Evolutionary conservation across 805 yeast species (phyloP), one percentile per base, ranked within the genome.

Genomic region (Saturnispora zaruensis): DNA sequence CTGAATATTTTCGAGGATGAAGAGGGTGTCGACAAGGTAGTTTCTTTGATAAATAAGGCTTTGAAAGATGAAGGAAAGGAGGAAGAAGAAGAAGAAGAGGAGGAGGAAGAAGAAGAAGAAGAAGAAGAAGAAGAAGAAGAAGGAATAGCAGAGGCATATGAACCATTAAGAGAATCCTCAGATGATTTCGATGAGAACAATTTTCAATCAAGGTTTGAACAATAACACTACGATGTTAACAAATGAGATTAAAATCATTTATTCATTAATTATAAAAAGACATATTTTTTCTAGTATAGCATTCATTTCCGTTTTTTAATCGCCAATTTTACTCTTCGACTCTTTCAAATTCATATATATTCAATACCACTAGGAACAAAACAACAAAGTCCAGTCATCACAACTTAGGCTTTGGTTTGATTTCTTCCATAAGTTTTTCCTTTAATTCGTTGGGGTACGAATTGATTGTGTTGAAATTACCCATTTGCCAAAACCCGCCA

Each of bases 401-500:
- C 13, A 66, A 49, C 44, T 62, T 63, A 13, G 69, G 46, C 5
- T 53, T 47, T 30, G 50, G 50, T 25, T 24, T 38, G 14, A 47
- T 26, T 30, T 47, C 50, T 18, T 53, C 56, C 2, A 52, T 21
- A n/a, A 66, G 48, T 38, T 66, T 62, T 16, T 66, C 45, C 13
- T 57, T 52, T 51, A 79, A 52, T 7, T 51, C 53, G 2, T 72
- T 70, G 6, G 84, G 84, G 55, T 77, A 78, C 34, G 55, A 26
- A 6, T 60, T 56, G 2, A 47, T 45, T 13, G 62, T 60, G 45
- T 64, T 63, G 55, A 67, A 59, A 33, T 65, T 63, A 13, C 90
- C 88, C 63, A 80, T 70, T 62, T 87, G 96, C 96, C 97, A 89
- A 51, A 78, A 73, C 2, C 83, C 98, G 47, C 97, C 97, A 67